Evolutionary conservation across 495 filamentous ascomycete genomes (phyloP).

Genomic region (Aspergillus indologenus): DNA sequence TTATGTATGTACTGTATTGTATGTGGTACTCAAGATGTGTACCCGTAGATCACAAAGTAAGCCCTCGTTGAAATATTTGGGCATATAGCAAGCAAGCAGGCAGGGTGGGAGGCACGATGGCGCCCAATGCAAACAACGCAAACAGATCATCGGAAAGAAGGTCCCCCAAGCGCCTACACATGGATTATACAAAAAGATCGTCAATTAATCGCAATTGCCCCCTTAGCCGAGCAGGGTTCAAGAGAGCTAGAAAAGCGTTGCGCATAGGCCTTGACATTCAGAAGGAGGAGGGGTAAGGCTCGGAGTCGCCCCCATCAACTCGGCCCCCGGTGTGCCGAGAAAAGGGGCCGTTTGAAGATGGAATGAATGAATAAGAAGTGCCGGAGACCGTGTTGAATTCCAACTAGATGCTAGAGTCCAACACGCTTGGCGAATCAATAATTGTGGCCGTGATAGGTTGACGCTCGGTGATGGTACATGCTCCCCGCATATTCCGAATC

Average conservation of each 20-base stretch:
- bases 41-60: too few species aligned
- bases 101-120: too few species aligned
- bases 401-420: not conserved
- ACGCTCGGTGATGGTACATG: conserved; percentile 53
- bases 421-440: conserved; percentile 20
- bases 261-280: not conserved
- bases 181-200: not conserved
- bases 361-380: not conserved
- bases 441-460: conserved; percentile 34
- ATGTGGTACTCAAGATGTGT: too few species aligned
- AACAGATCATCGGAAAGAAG: not conserved
- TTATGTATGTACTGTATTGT: too few species aligned
- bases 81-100: too few species aligned
- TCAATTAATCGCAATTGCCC: not conserved
- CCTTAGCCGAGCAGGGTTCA: not conserved
- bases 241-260: not conserved
- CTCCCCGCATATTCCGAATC: conserved; percentile 59
- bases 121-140: not conserved
- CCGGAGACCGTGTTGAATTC: not conserved
- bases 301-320: not conserved
- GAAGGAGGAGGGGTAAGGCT: not conserved
- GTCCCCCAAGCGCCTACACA: not conserved
- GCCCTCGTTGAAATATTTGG: too few species aligned
- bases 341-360: not conserved
- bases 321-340: not conserved